Conservation (phyloP, 2,329 filamentous ascomycete species). For the Aotearoamyces nothofagi region DNA sequence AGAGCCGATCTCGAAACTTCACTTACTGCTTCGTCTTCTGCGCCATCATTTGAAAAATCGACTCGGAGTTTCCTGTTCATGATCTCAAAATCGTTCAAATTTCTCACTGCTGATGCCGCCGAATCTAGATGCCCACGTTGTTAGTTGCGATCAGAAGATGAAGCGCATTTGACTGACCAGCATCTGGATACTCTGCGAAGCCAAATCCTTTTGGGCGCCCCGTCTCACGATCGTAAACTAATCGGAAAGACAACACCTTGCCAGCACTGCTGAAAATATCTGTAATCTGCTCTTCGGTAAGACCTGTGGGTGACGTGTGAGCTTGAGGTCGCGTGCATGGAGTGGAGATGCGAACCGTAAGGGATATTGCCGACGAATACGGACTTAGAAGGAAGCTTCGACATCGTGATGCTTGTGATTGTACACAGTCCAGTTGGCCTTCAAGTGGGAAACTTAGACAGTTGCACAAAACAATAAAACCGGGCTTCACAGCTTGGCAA, state of each 20-base stretch:
- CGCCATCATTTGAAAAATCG: slow-evolving; percentile 85
- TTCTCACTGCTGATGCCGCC: slow-evolving; percentile 85
- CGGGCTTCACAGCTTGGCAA: too few species aligned
- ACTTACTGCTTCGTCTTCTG: slow-evolving; percentile 38
- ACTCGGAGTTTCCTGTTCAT: slow-evolving; percentile 90
- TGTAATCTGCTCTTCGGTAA: slow-evolving; percentile 90
- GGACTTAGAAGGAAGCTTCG: slow-evolving; percentile 61
- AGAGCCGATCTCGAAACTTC: not conserved
- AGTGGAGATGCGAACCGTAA: slow-evolving; percentile 42
- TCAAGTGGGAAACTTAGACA: too few species aligned
- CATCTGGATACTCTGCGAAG: slow-evolving; percentile 89
- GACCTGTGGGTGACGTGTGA: slow-evolving; percentile 39
- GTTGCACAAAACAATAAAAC: too few species aligned
- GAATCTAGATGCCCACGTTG: slow-evolving; percentile 33
- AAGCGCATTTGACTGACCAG: slow-evolving; percentile 36
- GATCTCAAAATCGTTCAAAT: slow-evolving; percentile 88
- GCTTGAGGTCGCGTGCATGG: slow-evolving; percentile 5
- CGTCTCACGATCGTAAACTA: slow-evolving; percentile 92
- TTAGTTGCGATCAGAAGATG: slow-evolving; percentile 3
- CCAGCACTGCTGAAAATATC: slow-evolving; percentile 87
- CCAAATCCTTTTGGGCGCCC: slow-evolving; percentile 92
- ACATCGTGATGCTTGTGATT: slow-evolving; percentile 42
- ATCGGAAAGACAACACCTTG: slow-evolving; percentile 77
- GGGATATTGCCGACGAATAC: slow-evolving; percentile 79
- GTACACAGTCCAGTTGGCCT: too few species aligned